Conservation (phyloP, 345 rosid genomes). For the Eucalyptus curtisii region DNA sequence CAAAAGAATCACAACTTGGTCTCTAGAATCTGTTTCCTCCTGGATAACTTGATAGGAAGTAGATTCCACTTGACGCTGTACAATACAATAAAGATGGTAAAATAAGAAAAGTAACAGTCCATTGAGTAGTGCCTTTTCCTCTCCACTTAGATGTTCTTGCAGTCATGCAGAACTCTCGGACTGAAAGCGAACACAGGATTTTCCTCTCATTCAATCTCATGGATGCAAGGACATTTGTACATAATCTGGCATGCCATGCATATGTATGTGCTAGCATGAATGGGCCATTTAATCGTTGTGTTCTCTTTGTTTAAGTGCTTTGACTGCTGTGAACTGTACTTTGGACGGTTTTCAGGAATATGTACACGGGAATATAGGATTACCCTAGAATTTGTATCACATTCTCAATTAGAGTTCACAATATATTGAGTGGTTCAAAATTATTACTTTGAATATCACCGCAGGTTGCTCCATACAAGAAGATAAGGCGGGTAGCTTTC, state of each 20-base stretch:
- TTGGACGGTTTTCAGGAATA: background rate
- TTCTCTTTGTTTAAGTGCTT: background rate
- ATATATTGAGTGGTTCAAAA: background rate
- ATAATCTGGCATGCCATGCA: too few species aligned
- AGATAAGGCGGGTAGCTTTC: conserved; percentile 67
- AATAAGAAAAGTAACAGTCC: background rate
- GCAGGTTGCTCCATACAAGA: conserved; percentile 89
- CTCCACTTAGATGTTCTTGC: background rate
- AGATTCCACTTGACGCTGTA: background rate
- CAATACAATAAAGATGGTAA: background rate
- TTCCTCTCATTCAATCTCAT: background rate
- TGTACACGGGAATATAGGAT: background rate
- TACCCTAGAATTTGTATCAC: background rate
- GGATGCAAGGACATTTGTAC: background rate
- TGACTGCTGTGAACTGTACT: background rate
- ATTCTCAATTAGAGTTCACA: background rate
- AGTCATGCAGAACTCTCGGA: background rate
- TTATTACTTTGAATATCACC: background rate
- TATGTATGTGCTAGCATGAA: background rate
- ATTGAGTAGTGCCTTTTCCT: background rate
- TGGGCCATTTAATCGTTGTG: background rate
- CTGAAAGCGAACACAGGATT: background rate
- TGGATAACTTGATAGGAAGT: background rate
- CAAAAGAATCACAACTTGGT: background rate
- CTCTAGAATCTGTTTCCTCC: background rate